These are phyloP conservation scores for Rhinocladiella similis DNA, from an alignment of 2,329 filamentous ascomycete species.

Conservation along the genomic window DNA sequence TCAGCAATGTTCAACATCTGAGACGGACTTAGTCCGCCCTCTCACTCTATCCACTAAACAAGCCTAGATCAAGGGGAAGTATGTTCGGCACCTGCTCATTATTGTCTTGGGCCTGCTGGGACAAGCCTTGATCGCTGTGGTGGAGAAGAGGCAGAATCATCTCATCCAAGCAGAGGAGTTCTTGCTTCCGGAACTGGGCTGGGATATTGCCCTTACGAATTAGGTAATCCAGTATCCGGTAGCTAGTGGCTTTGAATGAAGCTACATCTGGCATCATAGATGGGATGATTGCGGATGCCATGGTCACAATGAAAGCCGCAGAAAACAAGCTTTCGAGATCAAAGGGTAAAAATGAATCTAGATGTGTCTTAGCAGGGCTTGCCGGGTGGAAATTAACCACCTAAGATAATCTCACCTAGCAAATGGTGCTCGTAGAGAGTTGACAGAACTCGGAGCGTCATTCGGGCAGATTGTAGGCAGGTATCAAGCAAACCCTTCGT, in stretches of 20 bases:
- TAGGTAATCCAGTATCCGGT: neutral
- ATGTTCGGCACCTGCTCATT: neutral
- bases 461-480: neutral
- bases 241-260: neutral
- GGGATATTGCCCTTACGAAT: neutral
- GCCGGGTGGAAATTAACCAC: neutral
- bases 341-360: constrained; percentile 4
- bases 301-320: constrained; percentile 1
- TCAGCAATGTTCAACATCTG: constrained; percentile 7
- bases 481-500: constrained; percentile 1
- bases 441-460: neutral
- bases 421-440: constrained; percentile 4
- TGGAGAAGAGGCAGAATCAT: constrained; percentile 1
- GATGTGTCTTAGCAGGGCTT: neutral
- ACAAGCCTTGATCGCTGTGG: neutral
- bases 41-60: constrained; percentile 1
- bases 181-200: neutral
- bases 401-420: neutral
- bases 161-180: constrained; percentile 4
- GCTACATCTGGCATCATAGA: neutral
- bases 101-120: neutral
- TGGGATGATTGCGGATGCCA: neutral
- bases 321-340: constrained; percentile 1
- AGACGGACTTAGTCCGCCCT: constrained; percentile 1
- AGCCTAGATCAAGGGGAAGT: neutral